Base-by-base conservation (phyloP, 1,284 basidiomycete species). In the Sparassis latifolia region DNA sequence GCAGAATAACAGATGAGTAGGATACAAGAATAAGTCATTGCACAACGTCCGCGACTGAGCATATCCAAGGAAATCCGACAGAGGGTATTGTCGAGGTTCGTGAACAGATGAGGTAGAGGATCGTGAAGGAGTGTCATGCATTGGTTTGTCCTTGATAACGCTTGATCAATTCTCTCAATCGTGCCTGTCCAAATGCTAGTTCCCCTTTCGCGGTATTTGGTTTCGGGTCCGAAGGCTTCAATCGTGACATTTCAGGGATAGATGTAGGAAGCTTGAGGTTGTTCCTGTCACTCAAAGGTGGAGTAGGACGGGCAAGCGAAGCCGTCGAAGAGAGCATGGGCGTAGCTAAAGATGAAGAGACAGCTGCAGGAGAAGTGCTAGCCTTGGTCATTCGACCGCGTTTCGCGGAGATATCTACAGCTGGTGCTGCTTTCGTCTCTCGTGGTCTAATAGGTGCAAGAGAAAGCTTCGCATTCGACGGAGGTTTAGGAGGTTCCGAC, bases 81-180 rank as follows among this genome's bases (percentile, higher is more conserved):
- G n/a, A n/a, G 40, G 27, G 10, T 9, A 5, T 9, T 28, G 28
- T 42, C 40, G 28, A 42, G 27, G 12, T 37, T 7, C 35, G 12
- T 37, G 12, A 12, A 37, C 35, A 20, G 35, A 37, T 37, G 35
- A 37, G 35, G 6, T 12, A 20, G 27, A 27, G 20, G 20, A 42
- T 42, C 10, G 42, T 33, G n/a, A 45, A 10, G 31, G 12, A 29
- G 44, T 40, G 48, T 55, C 43, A 54, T 30, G 49, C 31, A 45
- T 56, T 55, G 33, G 55, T 47, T 49, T 58, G 56, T 55, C 71
- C 71, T 60, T 90, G 87, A 65, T 89, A 89, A 62, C 85, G 86
- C 74, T 80, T 84, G 63, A 90, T 90, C 55, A 90, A 68, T 66
- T 89, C 87, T 52, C 84, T 71, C 55, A 90, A 66, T 52, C 82